These are phyloP conservation scores for Lachnellula occidentalis DNA, from an alignment of 2,329 filamentous ascomycete genomes.

Conservation along the genomic window DNA sequence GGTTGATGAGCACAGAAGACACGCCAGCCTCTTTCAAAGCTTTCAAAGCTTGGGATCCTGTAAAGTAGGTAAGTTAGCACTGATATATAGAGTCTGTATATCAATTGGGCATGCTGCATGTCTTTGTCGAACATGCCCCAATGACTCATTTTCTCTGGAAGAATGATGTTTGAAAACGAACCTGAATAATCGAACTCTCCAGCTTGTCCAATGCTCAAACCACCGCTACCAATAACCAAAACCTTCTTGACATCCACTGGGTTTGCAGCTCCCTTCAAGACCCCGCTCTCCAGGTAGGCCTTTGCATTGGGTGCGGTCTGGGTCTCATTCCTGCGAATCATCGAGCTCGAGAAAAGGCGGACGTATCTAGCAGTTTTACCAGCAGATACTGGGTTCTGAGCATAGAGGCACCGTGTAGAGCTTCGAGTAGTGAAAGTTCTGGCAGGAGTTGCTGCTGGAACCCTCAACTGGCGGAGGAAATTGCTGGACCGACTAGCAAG, in stretches of 20 bases:
- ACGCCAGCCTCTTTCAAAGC: conserved; percentile 94
- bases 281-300: conserved; percentile 84
- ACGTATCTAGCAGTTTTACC: conserved; percentile 23
- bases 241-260: conserved; percentile 94
- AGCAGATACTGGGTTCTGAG: conserved; percentile 18
- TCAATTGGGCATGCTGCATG: not conserved
- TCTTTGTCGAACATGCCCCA: not conserved
- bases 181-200: conserved; percentile 99
- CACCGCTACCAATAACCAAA: conserved; percentile 90
- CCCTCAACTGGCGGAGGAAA: conserved; percentile 29
- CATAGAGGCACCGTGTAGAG: conserved; percentile 20
- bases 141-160: conserved; percentile 22
- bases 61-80: conserved; percentile 21
- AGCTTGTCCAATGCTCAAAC: conserved; percentile 92
- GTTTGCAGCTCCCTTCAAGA: conserved; percentile 69
- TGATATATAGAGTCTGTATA: not conserved
- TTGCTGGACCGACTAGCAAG: conserved; percentile 27
- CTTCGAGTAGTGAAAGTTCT: conserved; percentile 28
- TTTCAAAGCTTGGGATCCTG: conserved; percentile 93
- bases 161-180: conserved; percentile 33
- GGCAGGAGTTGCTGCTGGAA: conserved; percentile 16
- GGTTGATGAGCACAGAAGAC: conserved; percentile 88
- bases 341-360: conserved; percentile 29
- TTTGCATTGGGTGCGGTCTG: conserved; percentile 75
- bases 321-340: conserved; percentile 30